phyloP scores from a whole-genome alignment of 371 early-diverging fungal genomes.

The Actinomortierella ambigua region DNA sequence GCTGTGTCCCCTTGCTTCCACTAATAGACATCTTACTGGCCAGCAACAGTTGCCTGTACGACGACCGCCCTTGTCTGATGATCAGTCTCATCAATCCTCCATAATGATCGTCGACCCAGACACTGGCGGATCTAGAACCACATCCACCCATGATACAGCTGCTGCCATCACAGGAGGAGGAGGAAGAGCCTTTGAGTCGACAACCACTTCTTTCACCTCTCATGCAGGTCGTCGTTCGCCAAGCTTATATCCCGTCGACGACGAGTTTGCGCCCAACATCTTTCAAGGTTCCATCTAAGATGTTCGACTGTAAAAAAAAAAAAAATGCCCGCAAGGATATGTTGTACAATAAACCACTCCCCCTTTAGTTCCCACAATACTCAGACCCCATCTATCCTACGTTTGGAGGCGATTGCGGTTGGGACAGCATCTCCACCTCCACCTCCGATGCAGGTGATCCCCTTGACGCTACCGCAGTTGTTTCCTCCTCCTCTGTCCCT shows the following conservation, averaged over 20 bases:
- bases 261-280: constrained; percentile 28
- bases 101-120: constrained; percentile 13
- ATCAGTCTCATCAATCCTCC: not conserved
- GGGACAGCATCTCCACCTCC: not conserved
- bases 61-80: constrained; percentile 7
- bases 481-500: not conserved
- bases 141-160: too few species aligned
- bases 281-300: constrained; percentile 18
- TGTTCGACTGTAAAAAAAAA: not conserved
- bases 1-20: not conserved
- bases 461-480: not conserved
- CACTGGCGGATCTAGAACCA: not conserved
- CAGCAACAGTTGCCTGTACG: constrained; percentile 26
- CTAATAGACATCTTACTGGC: constrained; percentile 34
- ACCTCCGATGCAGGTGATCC: not conserved
- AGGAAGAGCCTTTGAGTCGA: not conserved
- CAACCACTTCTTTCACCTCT: not conserved
- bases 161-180: not conserved
- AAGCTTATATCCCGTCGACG: constrained; percentile 15
- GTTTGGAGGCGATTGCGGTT: not conserved
- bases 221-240: not conserved
- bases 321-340: not conserved
- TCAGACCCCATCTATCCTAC: not conserved
- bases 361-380: not conserved
- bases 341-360: not conserved